Conservation (phyloP, 1,139 yeast genomes). For the Magnusiomyces paraingens region DNA sequence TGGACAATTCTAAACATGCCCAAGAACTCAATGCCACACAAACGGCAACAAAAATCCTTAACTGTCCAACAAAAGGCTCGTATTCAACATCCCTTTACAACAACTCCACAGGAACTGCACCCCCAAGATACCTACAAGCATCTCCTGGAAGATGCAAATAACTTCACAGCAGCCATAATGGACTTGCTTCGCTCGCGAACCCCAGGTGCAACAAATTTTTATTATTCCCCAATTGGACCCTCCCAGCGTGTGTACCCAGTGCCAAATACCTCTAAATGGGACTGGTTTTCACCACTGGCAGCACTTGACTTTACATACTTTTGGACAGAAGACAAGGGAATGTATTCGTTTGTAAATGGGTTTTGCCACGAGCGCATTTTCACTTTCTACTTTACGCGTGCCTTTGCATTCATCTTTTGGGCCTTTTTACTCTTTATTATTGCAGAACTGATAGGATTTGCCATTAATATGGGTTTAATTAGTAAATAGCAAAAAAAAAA, state of each 20-base stretch:
- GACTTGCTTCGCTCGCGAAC: background rate
- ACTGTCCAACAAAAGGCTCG: background rate
- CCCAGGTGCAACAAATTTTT: constrained; percentile 16
- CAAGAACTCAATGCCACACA: too few relatives aligned
- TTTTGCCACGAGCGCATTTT: constrained; percentile 23
- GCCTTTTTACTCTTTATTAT: background rate
- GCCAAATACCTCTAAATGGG: constrained; percentile 16
- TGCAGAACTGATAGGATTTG: too few relatives aligned
- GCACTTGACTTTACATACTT: constrained; percentile 23
- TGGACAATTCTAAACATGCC: constrained; percentile 22
- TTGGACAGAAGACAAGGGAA: constrained; percentile 23
- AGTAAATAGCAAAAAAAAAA: too few relatives aligned
- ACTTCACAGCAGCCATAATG: background rate
- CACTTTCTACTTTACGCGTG: constrained; percentile 14
- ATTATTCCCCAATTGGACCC: constrained; percentile 22
- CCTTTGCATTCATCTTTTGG: constrained; percentile 12
- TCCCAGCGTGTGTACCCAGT: constrained; percentile 17
- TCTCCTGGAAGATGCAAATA: background rate
- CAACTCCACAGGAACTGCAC: background rate
- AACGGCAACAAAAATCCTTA: too few relatives aligned
- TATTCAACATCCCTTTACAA: background rate
- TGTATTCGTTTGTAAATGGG: constrained; percentile 25
- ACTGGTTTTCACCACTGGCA: constrained; percentile 19
- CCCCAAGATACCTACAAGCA: too few relatives aligned
- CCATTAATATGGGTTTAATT: too few relatives aligned